These are phyloP conservation scores for Hypoxylon perforatum DNA, from an alignment of 495 filamentous ascomycete species.

Conservation along the genomic window DNA sequence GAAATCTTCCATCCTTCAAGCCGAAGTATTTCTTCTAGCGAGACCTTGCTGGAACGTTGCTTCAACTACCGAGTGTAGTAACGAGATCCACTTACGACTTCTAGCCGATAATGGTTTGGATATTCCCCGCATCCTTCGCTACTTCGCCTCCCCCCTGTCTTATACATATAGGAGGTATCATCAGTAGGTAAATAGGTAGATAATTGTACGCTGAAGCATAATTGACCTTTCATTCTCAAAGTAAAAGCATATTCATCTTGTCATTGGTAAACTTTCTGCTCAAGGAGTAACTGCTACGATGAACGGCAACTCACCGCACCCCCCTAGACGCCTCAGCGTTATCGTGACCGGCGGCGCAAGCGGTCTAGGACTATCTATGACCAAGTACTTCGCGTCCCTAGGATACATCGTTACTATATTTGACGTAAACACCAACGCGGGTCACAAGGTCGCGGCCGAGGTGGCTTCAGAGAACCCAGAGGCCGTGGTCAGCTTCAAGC, in stretches of 20 bases:
- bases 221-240: not conserved
- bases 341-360: slow-evolving; percentile 63
- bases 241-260: not conserved
- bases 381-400: slow-evolving; percentile 58
- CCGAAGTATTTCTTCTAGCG: slow-evolving; percentile 20
- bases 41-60: slow-evolving; percentile 10
- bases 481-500: slow-evolving; percentile 53
- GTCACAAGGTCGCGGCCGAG: slow-evolving; percentile 43
- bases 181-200: not conserved
- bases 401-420: slow-evolving; percentile 60
- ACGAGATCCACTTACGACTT: slow-evolving; percentile 26
- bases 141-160: not conserved
- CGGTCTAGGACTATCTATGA: slow-evolving; percentile 65
- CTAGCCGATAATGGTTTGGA: slow-evolving; percentile 11
- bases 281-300: slow-evolving; percentile 7
- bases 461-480: slow-evolving; percentile 51
- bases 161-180: not conserved
- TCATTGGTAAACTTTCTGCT: not conserved
- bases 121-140: slow-evolving; percentile 18
- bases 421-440: slow-evolving; percentile 58
- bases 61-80: slow-evolving; percentile 34
- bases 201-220: not conserved
- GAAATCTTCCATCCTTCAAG: not conserved
- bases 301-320: slow-evolving; percentile 17
- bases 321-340: slow-evolving; percentile 31